Evolutionary conservation across 1,284 basidiomycete genomes (phyloP), one percentile per base, ranked within the genome.

Genomic region (Ceratorhiza oryzae-sativae): DNA sequence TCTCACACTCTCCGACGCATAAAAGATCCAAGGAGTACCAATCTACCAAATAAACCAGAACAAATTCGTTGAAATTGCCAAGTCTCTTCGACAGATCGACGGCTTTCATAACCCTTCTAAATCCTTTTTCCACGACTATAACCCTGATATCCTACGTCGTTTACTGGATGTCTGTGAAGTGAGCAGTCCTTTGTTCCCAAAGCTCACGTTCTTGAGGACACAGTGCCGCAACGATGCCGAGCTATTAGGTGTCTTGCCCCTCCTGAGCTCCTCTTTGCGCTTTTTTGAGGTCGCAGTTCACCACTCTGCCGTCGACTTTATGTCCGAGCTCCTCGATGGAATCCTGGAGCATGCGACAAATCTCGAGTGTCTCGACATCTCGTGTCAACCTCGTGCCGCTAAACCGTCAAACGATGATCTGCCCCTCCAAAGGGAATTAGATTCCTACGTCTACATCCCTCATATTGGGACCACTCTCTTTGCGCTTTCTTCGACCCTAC

Each of bases 181-280:
- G 2, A 36, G 27, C 13, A n/a, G 34, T 18, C 20, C 53, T 3
- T 23, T 68, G 20, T 68, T 68, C 30, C 65, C 49, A 32, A 32
- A 32, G 15, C 51, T 68, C 32, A 25, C 20, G 27, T 58, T 39
- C 9, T 39, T 68, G 53, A 45, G 30, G 20, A 68, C 65, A 15
- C 49, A 68, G 20, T 68, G 65, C 53, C 30, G 27, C 18, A 68
- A 58, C 27, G 65, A 68, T 46, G 20, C 65, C 25, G 65, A 68
- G 23, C 36, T 68, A 27, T 39, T 68, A 32, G 65, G 65, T 1
- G 27, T 56, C 23, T 10, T 68, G 36, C 42, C 65, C 8, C 51
- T 68, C 8, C 46, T 68, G 41, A 32, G 49, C 25, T 39, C 65
- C 27, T 68, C 65, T 15, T 25, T 68, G 30, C 53, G 23, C 20